Evolutionary conservation across 305 asterid genomes (phyloP).

Genomic region (Fraxinus paxiana): DNA sequence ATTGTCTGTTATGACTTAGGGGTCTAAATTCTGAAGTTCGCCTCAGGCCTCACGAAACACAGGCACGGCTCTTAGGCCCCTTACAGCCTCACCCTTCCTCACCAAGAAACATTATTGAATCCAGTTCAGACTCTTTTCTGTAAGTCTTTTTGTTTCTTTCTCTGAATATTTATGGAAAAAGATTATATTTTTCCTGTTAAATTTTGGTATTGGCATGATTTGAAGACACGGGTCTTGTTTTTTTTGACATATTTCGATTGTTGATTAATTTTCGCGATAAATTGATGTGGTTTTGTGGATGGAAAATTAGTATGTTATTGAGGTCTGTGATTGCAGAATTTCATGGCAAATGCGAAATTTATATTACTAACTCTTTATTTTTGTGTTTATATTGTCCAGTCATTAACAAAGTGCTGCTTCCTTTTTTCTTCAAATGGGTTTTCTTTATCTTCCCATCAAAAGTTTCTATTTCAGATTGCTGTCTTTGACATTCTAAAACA

Average conservation of each 20-base stretch:
- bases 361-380: neutral
- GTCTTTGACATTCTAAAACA: neutral
- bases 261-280: neutral
- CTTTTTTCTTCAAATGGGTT: neutral
- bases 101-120: neutral
- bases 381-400: neutral
- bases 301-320: neutral
- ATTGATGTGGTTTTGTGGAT: neutral
- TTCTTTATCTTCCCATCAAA: neutral
- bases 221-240: neutral
- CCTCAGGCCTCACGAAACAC: too few relatives aligned
- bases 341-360: neutral
- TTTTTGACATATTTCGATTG: neutral
- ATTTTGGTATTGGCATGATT: neutral
- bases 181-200: neutral
- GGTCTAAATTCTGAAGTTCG: too few relatives aligned
- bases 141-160: neutral
- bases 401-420: neutral
- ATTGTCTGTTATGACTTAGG: too few relatives aligned
- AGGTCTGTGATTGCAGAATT: neutral
- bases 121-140: neutral
- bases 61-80: neutral
- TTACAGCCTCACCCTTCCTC: neutral
- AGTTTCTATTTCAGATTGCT: neutral
- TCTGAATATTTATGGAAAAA: neutral